Percentiles rank a stretch among this genome's conserved stretches.
phyloP scores from a whole-genome alignment of 345 rosid species.

The Eucalyptus cloeziana region DNA sequence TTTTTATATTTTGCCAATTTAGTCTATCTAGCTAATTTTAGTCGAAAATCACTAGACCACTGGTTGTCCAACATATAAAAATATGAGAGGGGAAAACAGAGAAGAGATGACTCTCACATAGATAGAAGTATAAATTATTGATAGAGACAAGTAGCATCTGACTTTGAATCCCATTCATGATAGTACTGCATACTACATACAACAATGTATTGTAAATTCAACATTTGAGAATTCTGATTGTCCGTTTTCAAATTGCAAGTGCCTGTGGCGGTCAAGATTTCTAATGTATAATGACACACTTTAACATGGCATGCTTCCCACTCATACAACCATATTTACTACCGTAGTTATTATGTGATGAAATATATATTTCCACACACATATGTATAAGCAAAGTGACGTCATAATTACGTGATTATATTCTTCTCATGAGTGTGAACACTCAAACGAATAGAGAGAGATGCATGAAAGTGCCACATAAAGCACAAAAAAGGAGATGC shows the following conservation, averaged over 20 bases:
- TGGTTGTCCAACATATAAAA: accelerated
- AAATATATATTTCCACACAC: not conserved
- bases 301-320: not conserved
- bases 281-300: not conserved
- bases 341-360: not conserved
- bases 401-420: not conserved
- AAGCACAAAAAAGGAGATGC: not conserved
- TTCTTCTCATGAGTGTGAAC: not conserved
- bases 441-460: not conserved
- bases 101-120: not conserved
- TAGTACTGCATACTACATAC: not conserved
- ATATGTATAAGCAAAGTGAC: not conserved
- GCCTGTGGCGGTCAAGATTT: not conserved
- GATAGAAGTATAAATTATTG: not conserved
- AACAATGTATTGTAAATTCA: not conserved
- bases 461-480: not conserved
- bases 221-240: not conserved
- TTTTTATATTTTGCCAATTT: too few relatives aligned
- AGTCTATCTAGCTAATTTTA: too few relatives aligned
- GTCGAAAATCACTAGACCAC: accelerated
- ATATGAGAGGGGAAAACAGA: not conserved
- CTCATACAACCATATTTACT: not conserved
- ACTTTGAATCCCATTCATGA: not conserved
- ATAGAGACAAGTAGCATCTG: not conserved
- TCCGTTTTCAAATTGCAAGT: not conserved